These are phyloP conservation scores for Plectosphaerella cucumerina DNA, from an alignment of 2,329 filamentous ascomycete species.

Conservation along the genomic window DNA sequence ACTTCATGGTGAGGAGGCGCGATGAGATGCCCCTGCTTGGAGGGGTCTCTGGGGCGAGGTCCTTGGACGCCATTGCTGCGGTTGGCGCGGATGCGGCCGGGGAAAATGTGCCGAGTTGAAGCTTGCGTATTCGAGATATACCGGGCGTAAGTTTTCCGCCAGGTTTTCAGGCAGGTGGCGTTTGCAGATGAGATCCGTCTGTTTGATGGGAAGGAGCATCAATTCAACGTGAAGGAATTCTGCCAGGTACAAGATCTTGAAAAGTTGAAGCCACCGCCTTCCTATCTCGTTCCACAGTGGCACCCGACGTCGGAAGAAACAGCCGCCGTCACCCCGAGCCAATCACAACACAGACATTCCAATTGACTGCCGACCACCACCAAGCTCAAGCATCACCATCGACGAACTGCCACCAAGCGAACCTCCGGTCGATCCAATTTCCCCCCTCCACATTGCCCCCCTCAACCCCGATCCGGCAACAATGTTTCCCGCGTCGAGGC, in stretches of 20 bases:
- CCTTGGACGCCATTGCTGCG: constrained; percentile 1
- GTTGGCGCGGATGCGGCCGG: background rate
- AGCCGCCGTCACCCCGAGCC: background rate
- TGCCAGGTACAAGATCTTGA: background rate
- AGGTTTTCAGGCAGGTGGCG: no score
- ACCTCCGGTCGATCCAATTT: constrained; percentile 3
- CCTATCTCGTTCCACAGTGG: background rate
- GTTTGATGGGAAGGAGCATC: background rate
- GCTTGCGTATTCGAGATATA: no score
- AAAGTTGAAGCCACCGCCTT: background rate
- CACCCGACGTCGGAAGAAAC: no score
- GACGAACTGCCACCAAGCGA: constrained; percentile 13
- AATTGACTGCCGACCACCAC: constrained; percentile 1
- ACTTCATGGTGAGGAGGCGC: constrained; percentile 90
- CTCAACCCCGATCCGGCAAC: background rate
- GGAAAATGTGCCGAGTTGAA: background rate
- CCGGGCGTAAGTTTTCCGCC: no score
- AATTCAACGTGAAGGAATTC: background rate
- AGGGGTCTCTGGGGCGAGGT: constrained; percentile 48
- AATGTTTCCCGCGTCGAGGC: constrained; percentile 40
- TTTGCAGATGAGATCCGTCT: background rate
- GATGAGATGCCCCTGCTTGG: constrained; percentile 68
- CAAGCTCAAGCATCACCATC: background rate
- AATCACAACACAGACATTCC: background rate
- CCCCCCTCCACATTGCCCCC: constrained; percentile 24